Conservation (phyloP, 2,329 filamentous ascomycete genomes). For the Microdochium paspali region DNA sequence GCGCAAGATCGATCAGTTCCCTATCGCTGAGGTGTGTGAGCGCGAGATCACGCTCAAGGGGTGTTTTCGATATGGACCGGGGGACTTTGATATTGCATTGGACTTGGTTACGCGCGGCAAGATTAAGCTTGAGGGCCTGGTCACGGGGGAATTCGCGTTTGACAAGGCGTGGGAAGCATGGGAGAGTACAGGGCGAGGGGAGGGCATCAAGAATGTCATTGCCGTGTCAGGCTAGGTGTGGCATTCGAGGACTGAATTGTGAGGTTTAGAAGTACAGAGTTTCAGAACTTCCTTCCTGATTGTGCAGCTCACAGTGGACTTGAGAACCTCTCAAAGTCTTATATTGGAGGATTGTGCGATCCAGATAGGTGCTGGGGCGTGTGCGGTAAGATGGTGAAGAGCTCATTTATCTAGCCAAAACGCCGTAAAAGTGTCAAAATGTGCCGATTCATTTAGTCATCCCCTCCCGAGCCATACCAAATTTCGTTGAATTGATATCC, state of each 20-base stretch:
- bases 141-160: background rate
- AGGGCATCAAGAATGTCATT: conserved; percentile 1
- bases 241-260: no score
- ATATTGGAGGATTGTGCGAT: no score
- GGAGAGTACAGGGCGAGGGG: background rate
- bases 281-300: no score
- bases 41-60: background rate
- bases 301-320: no score
- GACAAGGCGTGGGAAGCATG: background rate
- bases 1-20: background rate
- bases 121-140: background rate
- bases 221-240: background rate
- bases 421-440: background rate
- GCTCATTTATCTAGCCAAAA: background rate
- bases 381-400: no score
- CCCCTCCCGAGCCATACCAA: no score
- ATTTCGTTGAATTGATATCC: no score
- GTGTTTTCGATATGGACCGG: background rate
- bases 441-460: background rate
- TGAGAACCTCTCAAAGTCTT: no score
- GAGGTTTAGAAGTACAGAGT: no score
- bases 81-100: background rate
- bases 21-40: background rate
- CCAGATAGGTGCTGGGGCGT: no score
- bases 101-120: background rate